Evolutionary conservation across 768 basidiomycete species (phyloP), one percentile per base, ranked within the genome.

Genomic region (Psilocybe tampanensis): DNA sequence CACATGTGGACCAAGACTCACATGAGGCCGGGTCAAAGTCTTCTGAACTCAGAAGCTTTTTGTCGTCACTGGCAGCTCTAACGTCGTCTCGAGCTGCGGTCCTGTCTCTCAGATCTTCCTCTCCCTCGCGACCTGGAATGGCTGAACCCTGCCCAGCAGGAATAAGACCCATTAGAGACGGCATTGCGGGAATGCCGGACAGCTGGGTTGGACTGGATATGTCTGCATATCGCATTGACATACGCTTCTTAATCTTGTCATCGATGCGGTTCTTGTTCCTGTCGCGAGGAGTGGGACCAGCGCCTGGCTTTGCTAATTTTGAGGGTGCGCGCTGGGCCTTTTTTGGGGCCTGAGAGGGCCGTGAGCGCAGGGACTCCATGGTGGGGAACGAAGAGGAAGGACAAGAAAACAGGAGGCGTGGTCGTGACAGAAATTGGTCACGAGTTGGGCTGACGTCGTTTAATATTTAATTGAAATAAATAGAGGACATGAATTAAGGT

Each of bases 161-260:
- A 45, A 67, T 61, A 19, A 69, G 59, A 13, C 60, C 64, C 61
- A 62, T 56, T 48, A 65, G 49, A 49, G 68, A 69, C 11, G 73
- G 74, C 53, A 75, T 65, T 1, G 84, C 72, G 3, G 91, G 88
- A 2, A 86, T 68, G 41, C 68, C 71, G 8, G 71, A 68, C 12
- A 77, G 69, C 47, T 84, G 80, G 2, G 85, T 86, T 6, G 89
- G 90, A n/a, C 81, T 76, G 1, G 89, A 89, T 53, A 92, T 89
- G 62, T 92, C 90, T 36, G 90, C 92, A 82, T 92, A 97, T 69
- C 95, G 87, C 83, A 89, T 91, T 15, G 94, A 95, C 87, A 97
- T 89, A 67, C 95, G 90, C 74, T 94, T 94, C 83, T 94, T 94
- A 73, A 97, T 94, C 76, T 91, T 94, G 81, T 95, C 95, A 70